Evolutionary conservation across 1,284 basidiomycete species (phyloP).

Genomic region (Leccinum ponderosum): DNA sequence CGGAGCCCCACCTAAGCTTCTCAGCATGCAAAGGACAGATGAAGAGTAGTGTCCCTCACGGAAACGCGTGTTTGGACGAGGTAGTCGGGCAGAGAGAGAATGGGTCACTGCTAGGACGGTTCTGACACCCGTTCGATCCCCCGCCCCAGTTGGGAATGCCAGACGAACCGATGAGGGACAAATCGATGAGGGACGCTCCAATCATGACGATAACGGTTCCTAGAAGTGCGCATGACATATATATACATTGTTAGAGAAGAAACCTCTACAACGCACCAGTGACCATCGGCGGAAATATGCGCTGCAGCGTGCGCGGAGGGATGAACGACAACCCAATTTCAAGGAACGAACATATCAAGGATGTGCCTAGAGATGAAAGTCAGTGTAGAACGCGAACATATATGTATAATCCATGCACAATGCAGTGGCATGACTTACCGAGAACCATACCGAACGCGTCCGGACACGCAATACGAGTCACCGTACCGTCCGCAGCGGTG

Average conservation of each 20-base stretch:
- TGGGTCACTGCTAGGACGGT: slow-evolving; percentile 63
- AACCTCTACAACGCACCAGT: slow-evolving; percentile 48
- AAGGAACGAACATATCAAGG: slow-evolving; percentile 77
- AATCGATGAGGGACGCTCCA: slow-evolving; percentile 73
- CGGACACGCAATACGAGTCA: slow-evolving; percentile 66
- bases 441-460: slow-evolving; percentile 80
- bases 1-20: slow-evolving; percentile 65
- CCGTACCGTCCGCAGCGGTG: slow-evolving; percentile 57
- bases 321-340: slow-evolving; percentile 81
- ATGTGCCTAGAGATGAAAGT: slow-evolving; percentile 52
- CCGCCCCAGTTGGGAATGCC: slow-evolving; percentile 73
- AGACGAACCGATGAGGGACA: slow-evolving; percentile 58
- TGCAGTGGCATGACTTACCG: slow-evolving; percentile 39
- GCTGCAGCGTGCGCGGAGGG: slow-evolving; percentile 60
- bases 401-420: background rate
- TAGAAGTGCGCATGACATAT: slow-evolving; percentile 18
- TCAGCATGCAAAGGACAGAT: slow-evolving; percentile 21
- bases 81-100: slow-evolving; percentile 59
- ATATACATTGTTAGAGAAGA: background rate
- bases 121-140: slow-evolving; percentile 69
- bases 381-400: too few relatives aligned
- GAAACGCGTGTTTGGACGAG: slow-evolving; percentile 55
- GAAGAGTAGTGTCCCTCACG: slow-evolving; percentile 21
- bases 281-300: slow-evolving; percentile 81
- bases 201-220: slow-evolving; percentile 78